Evolutionary conservation across 192 early-diverging fungal species (phyloP).

Genomic region (Backusella tarrabulga): DNA sequence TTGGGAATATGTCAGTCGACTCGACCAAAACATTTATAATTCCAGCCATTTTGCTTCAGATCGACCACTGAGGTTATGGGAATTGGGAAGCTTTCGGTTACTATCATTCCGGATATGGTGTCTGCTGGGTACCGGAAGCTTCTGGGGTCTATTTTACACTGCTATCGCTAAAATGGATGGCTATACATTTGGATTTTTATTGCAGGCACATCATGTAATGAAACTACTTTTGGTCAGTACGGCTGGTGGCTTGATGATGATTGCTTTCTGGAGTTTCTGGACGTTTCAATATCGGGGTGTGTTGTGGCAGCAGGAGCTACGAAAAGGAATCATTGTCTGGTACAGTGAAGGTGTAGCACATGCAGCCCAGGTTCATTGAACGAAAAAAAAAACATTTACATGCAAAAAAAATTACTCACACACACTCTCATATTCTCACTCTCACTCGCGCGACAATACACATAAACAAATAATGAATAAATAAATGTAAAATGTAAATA

Average conservation of each 20-base stretch:
- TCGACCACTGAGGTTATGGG: not conserved
- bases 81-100: conserved; percentile 18
- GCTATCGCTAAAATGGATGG: conserved; percentile 31
- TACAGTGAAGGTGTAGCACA: conserved; percentile 24
- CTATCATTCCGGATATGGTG: conserved; percentile 47
- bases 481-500: not conserved
- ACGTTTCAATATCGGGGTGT: conserved; percentile 56
- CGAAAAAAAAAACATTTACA: not conserved
- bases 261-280: conserved; percentile 57
- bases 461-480: not conserved
- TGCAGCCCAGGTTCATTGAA: conserved; percentile 17
- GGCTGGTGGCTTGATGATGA: conserved; percentile 44
- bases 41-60: not conserved
- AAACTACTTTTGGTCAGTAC: conserved; percentile 40
- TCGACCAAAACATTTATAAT: conserved; percentile 40
- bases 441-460: not conserved
- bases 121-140: conserved; percentile 40
- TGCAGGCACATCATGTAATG: conserved; percentile 31
- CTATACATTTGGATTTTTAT: conserved; percentile 16
- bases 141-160: conserved; percentile 45
- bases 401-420: not conserved
- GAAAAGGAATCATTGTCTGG: conserved; percentile 55
- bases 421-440: not conserved
- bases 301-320: conserved; percentile 50
- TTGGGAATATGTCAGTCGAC: conserved; percentile 49